Evolutionary conservation across 1,284 basidiomycete genomes (phyloP).

Genomic region (Cutaneotrichosporon cyanovorans): DNA sequence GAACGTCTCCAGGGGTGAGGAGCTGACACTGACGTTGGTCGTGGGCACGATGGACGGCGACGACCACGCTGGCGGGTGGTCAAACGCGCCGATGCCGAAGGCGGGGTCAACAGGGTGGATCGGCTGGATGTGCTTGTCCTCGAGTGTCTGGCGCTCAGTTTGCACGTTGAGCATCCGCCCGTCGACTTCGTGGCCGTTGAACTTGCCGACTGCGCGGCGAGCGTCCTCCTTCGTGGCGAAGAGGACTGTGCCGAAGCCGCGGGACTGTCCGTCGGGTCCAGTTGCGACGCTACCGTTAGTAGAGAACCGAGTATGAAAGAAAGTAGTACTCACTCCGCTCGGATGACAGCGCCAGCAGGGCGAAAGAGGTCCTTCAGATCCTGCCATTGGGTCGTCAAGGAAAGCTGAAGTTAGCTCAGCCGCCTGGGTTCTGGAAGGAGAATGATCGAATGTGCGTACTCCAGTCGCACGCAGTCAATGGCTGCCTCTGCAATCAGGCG

Average conservation of each 20-base stretch:
- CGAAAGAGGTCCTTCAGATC: slow-evolving; percentile 90
- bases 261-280: slow-evolving; percentile 72
- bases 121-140: slow-evolving; percentile 17
- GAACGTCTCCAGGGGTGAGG: too few relatives aligned
- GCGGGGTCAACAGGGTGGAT: slow-evolving; percentile 13
- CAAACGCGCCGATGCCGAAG: slow-evolving; percentile 1
- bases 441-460: too few relatives aligned
- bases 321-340: slow-evolving; percentile 56
- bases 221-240: slow-evolving; percentile 80
- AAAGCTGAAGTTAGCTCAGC: slow-evolving; percentile 55
- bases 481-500: too few relatives aligned
- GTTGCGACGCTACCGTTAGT: slow-evolving; percentile 56
- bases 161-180: slow-evolving; percentile 38
- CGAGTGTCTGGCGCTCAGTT: slow-evolving; percentile 32
- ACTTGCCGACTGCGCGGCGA: slow-evolving; percentile 72
- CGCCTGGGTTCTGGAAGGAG: too few relatives aligned
- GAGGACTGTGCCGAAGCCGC: slow-evolving; percentile 81
- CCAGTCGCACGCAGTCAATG: too few relatives aligned
- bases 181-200: slow-evolving; percentile 53
- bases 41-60: too few relatives aligned
- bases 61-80: too few relatives aligned
- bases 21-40: too few relatives aligned
- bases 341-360: slow-evolving; percentile 73
- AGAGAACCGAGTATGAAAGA: neutral
- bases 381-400: slow-evolving; percentile 96